Base-by-base conservation (phyloP, 345 rosid genomes). In the Linum trigynum region DNA sequence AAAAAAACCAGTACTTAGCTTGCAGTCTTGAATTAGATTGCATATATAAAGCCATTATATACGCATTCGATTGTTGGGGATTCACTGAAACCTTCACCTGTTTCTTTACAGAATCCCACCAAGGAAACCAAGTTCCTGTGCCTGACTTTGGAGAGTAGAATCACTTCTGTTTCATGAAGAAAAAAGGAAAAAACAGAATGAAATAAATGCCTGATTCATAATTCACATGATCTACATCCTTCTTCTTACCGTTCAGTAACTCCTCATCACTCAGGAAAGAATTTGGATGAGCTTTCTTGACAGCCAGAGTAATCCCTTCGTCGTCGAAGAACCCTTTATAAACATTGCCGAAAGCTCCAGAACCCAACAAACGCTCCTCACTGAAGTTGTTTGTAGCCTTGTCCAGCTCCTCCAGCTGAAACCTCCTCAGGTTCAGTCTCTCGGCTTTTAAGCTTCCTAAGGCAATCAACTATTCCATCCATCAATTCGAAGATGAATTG, bases 71-170 rank as follows among this genome's bases (percentile, higher is more conserved):
- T 23, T 23, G 32, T 23, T 23, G 32, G 32, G 32, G 32, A 23
- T 23, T 23, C 0, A 23, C 32, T 23, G 32, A 23, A 37, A 57
- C 38, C 36, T 10, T 37, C 67, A 82, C 91, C 85, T 56, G 76
- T 36, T 71, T 82, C 84, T 73, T 86, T 87, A 65, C 87, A 84
- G 42, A 77, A 84, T 35, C 92, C 89, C 37, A 86, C 81, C 81
- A 86, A 73, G 57, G 74, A 65, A 32, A 80, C 80, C 5, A 84
- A 87, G 73, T 84, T 84, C 38, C 64, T 74, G 69, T 86, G 89
- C 78, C 72, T 75, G 17, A 82, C 83, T 65, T 73, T 76, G 0
- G 84, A 74, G 38, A 86, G 78, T 3, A 84, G 78, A 62, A 63
- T 78, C 45, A 83, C 86, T 75, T 86, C 87, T 86, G 89, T 71